Conservation (phyloP, 2,329 filamentous ascomycete genomes). For the Penicillium brevicompactum region DNA sequence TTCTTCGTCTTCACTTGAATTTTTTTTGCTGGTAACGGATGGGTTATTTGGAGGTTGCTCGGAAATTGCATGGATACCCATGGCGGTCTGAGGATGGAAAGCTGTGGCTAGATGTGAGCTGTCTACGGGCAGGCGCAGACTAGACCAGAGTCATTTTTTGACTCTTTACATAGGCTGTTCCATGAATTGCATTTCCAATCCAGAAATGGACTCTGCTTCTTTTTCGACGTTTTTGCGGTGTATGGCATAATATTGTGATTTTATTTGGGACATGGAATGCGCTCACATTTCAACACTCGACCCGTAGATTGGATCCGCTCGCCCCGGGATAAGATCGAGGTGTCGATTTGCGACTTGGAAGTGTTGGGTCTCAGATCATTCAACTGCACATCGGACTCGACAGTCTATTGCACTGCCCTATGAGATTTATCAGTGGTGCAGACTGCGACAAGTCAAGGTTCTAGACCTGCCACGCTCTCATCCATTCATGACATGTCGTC, state of each 20-base stretch:
- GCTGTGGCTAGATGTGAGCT: slow-evolving; percentile 20
- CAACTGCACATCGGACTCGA: neutral
- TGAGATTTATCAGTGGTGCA: no score
- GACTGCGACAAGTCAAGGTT: no score
- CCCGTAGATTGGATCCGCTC: neutral
- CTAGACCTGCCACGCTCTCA: no score
- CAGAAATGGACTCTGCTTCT: slow-evolving; percentile 20
- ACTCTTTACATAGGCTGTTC: slow-evolving; percentile 30
- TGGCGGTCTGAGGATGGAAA: slow-evolving; percentile 26
- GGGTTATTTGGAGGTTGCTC: slow-evolving; percentile 21
- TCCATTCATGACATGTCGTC: no score
- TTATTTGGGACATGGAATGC: neutral
- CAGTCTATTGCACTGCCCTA: no score
- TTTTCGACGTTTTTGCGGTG: slow-evolving; percentile 2
- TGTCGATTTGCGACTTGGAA: neutral
- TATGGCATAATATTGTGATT: neutral
- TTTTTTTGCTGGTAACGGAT: slow-evolving; percentile 27
- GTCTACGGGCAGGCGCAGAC: slow-evolving; percentile 11
- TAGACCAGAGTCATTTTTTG: slow-evolving; percentile 23
- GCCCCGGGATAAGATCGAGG: neutral
- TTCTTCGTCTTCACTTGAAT: slow-evolving; percentile 31
- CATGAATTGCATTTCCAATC: slow-evolving; percentile 31
- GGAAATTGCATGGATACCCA: slow-evolving; percentile 25
- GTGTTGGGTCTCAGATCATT: neutral
- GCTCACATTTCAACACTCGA: neutral